phyloP scores from a whole-genome alignment of 2,329 filamentous ascomycete genomes.

The Elsinoe australis region DNA sequence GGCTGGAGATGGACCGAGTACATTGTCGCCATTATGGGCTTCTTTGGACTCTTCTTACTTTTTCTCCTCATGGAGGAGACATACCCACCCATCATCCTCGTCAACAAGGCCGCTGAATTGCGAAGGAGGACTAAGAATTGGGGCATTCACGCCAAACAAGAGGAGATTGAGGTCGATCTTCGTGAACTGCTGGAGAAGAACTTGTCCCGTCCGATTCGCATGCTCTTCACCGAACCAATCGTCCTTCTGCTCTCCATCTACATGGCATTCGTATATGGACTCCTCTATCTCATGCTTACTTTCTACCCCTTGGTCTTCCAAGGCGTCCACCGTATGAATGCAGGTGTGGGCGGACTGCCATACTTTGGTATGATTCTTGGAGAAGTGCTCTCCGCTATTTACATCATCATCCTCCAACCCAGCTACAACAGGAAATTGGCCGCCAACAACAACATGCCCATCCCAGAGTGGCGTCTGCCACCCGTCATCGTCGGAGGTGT shows the following conservation, averaged over 20 bases:
- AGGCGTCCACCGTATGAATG: conserved; percentile 58
- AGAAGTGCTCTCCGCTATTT: conserved; percentile 25
- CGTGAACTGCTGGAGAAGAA: conserved; percentile 33
- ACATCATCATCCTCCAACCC: conserved; percentile 26
- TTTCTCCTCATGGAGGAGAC: conserved; percentile 50
- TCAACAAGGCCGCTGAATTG: conserved; percentile 49
- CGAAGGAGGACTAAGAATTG: conserved; percentile 51
- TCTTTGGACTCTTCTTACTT: conserved; percentile 40
- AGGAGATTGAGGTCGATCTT: conserved; percentile 34
- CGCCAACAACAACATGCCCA: conserved; percentile 43
- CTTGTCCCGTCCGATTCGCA: conserved; percentile 37
- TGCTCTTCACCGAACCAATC: conserved; percentile 45
- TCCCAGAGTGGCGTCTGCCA: conserved; percentile 52
- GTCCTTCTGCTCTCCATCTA: conserved; percentile 42
- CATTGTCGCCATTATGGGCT: conserved; percentile 51
- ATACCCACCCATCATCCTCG: conserved; percentile 51
- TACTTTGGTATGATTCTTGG: conserved; percentile 64
- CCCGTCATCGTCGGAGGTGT: conserved; percentile 47
- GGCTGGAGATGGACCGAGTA: conserved; percentile 48
- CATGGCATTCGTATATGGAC: conserved; percentile 36
- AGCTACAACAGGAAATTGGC: conserved; percentile 30
- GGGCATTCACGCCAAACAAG: conserved; percentile 51
- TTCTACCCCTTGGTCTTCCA: conserved; percentile 78
- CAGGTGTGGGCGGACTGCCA: conserved; percentile 65
- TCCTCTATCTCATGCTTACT: conserved; percentile 79